Base-by-base conservation (phyloP, 2,329 filamentous ascomycete genomes). In the Pyricularia grisea region DNA sequence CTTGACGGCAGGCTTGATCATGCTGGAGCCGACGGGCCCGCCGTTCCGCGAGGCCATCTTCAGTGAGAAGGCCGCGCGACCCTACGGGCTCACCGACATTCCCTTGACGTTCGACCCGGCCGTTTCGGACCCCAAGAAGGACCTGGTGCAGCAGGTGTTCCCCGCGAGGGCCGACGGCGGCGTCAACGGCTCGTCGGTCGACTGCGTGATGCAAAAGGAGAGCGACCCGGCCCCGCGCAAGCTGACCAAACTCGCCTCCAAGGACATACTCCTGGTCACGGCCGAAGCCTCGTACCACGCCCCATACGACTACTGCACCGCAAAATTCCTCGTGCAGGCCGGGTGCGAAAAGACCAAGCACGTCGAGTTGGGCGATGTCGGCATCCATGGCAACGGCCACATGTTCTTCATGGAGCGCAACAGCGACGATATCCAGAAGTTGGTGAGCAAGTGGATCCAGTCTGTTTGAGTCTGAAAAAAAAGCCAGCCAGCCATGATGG, bases 391-490 rank as follows among this genome's bases (percentile, higher is more conserved):
- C 0, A 88, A 88, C 70, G 85, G 84, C 0, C 85, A 87, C 72
- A 79, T 88, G 70, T 79, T 84, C 76, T 85, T 85, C 66, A 73
- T 87, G 55, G 85, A 87, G 76, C 79, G 76, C 72, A 87, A 87
- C 72, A 87, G 81, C 70, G 71, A 80, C 42, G 73, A 78, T 0
- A 78, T 86, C 68, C 81, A 81, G 30, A 36, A 17, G 3, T 20
- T 69, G 5, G 28, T 71, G 31, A 36, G 60, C 36, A n/a, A 17
- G 5, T 71, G 71, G 71, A 69, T 72, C 42, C 9, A 23, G 25
- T 17, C 25, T 28, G 5, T 63, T 20, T 30, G 27, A 63, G 60
- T 28, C 11, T 4, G 6, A 12, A 50, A n/a, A 5, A 50, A 50
- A n/a, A n/a, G n/a, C n/a, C n/a, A 14, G 33, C 33, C 33, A 36